Evolutionary conservation across 2,329 filamentous ascomycete species (phyloP).

Genomic region (Aspergillus eucalypticola): DNA sequence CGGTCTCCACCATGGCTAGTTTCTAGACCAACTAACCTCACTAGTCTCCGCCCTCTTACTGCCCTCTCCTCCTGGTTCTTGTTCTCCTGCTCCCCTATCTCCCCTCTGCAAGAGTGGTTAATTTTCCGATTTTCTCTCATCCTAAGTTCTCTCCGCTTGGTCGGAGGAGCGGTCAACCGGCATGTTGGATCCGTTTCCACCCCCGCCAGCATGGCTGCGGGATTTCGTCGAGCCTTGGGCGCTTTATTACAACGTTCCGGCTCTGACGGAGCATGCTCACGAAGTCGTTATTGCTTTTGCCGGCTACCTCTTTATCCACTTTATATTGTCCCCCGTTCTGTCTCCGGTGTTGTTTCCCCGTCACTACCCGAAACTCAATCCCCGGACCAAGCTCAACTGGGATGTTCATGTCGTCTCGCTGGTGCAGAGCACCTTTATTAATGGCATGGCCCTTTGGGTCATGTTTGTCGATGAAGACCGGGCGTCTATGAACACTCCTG

Average conservation of each 20-base stretch:
- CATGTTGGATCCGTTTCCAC: constrained; percentile 49
- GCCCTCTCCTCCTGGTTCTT: constrained; percentile 10
- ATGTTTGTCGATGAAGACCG: constrained; percentile 59
- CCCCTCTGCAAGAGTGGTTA: constrained; percentile 15
- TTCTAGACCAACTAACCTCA: constrained; percentile 1
- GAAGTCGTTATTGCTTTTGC: constrained; percentile 59
- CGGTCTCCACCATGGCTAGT: constrained; percentile 2
- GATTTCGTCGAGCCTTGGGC: constrained; percentile 52
- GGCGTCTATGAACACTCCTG: constrained; percentile 52
- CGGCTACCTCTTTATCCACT: constrained; percentile 59
- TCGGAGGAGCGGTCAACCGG: constrained; percentile 20
- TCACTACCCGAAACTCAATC: constrained; percentile 55
- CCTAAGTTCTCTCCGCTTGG: constrained; percentile 2
- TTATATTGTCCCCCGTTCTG: constrained; percentile 56
- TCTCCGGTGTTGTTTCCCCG: constrained; percentile 56
- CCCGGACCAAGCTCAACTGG: constrained; percentile 64
- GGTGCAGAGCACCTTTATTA: constrained; percentile 60
- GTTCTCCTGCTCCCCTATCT: constrained; percentile 16
- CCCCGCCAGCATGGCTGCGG: constrained; percentile 55
- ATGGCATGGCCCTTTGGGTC: constrained; percentile 58
- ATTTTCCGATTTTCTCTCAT: constrained; percentile 9
- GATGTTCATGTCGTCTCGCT: constrained; percentile 67
- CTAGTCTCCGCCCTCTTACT: constrained; percentile 7
- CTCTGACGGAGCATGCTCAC: constrained; percentile 62
- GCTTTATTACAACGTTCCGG: constrained; percentile 53